These are phyloP conservation scores for Diatrype stigma DNA, from an alignment of 2,329 filamentous ascomycete species.

Conservation along the genomic window DNA sequence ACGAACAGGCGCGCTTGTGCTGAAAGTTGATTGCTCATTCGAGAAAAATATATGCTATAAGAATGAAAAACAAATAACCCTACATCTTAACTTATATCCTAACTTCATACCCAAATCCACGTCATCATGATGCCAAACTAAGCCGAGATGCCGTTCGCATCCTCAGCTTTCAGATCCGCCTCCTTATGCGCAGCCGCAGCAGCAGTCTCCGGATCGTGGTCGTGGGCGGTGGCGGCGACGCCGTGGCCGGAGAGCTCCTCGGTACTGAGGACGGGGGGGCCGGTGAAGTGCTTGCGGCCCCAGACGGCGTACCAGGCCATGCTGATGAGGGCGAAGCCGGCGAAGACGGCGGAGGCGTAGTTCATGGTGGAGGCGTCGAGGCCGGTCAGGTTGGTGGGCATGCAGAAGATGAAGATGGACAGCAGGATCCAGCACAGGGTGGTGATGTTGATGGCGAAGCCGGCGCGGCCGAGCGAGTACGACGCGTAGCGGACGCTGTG, in stretches of 20 bases:
- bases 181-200: background rate
- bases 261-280: constrained; percentile 44
- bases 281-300: constrained; percentile 60
- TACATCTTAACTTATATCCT: too few species aligned
- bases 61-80: too few species aligned
- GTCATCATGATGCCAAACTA: background rate
- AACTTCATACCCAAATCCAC: background rate
- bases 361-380: constrained; percentile 56
- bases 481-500: constrained; percentile 60
- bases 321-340: constrained; percentile 57
- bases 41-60: too few species aligned
- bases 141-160: background rate
- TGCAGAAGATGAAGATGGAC: constrained; percentile 69
- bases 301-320: constrained; percentile 60
- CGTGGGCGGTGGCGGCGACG: constrained; percentile 17
- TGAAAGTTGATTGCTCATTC: too few species aligned
- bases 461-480: constrained; percentile 66
- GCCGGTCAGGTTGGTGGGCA: constrained; percentile 60
- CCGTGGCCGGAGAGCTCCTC: constrained; percentile 15
- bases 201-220: constrained; percentile 5
- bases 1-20: too few species aligned
- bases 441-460: constrained; percentile 62
- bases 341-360: constrained; percentile 63
- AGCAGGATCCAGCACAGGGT: constrained; percentile 69
- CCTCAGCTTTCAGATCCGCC: background rate